Conservation (phyloP, 116 monocot genomes). For the Thalassia testudinum region DNA sequence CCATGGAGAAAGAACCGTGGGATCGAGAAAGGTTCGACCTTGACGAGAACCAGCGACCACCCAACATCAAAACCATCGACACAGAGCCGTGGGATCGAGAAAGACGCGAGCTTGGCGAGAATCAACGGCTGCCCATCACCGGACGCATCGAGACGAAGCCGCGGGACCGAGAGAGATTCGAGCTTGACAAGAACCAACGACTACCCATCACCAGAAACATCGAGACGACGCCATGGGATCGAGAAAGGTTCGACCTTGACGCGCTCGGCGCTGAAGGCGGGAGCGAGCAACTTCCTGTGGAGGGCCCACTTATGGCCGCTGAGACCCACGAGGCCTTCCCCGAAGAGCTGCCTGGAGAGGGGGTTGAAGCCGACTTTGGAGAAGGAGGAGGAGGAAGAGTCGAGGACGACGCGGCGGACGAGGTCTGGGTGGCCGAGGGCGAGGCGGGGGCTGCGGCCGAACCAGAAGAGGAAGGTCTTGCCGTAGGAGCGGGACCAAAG, state of each 20-base stretch:
- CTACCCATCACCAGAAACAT: background rate
- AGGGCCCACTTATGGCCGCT: conserved; percentile 51
- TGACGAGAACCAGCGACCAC: no score
- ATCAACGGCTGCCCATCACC: background rate
- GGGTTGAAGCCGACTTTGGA: conserved; percentile 39
- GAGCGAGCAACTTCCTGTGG: conserved; percentile 41
- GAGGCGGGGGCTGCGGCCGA: conserved; percentile 49
- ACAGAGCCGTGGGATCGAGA: background rate
- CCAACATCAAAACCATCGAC: background rate
- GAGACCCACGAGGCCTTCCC: conserved; percentile 54
- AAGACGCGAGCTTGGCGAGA: background rate
- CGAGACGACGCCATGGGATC: no score
- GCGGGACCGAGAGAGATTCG: no score
- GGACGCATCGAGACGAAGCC: no score
- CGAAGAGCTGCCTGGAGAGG: conserved; percentile 41
- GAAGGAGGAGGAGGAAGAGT: conserved; percentile 28
- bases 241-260: conserved; percentile 31
- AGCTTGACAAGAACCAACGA: conserved; percentile 27
- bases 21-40: conserved; percentile 43
- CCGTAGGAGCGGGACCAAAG: conserved; percentile 50
- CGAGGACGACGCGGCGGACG: conserved; percentile 22
- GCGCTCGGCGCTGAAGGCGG: conserved; percentile 62
- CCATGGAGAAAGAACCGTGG: conserved; percentile 48
- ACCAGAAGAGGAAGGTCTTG: conserved; percentile 55
- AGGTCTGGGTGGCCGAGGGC: conserved; percentile 38